Conservation (phyloP, 2,329 filamentous ascomycete species). For the Raffaelea deltoideospora region DNA sequence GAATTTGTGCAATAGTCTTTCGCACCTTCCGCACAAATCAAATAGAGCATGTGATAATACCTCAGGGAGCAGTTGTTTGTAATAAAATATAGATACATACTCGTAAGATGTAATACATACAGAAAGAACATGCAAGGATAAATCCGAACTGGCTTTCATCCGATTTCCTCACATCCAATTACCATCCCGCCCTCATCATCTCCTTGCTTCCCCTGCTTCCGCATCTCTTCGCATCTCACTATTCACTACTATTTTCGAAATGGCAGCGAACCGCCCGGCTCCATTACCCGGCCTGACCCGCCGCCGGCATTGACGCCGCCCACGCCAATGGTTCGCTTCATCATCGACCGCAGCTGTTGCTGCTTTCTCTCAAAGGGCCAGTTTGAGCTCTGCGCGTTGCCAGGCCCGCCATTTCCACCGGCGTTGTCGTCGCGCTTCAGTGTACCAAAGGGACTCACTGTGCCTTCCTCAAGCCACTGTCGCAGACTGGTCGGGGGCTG, state of each 20-base stretch:
- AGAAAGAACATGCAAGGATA: too few relatives aligned
- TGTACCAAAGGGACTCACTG: slow-evolving; percentile 20
- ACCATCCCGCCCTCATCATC: too few relatives aligned
- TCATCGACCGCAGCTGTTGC: slow-evolving; percentile 5
- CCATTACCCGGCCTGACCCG: slow-evolving; percentile 3
- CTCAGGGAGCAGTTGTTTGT: too few relatives aligned
- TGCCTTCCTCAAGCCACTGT: slow-evolving; percentile 17
- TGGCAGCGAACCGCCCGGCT: slow-evolving; percentile 5
- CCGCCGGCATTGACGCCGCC: slow-evolving; percentile 9
- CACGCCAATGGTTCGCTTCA: slow-evolving; percentile 5
- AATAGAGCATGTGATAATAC: too few relatives aligned
- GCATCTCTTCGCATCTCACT: too few relatives aligned
- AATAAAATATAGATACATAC: too few relatives aligned
- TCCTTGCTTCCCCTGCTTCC: not conserved
- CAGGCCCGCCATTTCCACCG: not conserved
- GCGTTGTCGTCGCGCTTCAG: slow-evolving; percentile 8
- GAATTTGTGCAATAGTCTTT: too few relatives aligned
- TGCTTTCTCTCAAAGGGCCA: slow-evolving; percentile 5
- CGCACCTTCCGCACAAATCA: too few relatives aligned
- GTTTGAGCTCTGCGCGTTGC: not conserved
- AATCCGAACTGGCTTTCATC: too few relatives aligned
- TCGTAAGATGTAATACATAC: too few relatives aligned
- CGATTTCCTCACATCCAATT: too few relatives aligned
- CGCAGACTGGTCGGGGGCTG: slow-evolving; percentile 14
- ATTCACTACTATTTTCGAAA: slow-evolving; percentile 1